These are phyloP conservation scores for Nicotiana tomentosiformis DNA, from an alignment of 257 asterid genomes.

Conservation along the genomic window DNA sequence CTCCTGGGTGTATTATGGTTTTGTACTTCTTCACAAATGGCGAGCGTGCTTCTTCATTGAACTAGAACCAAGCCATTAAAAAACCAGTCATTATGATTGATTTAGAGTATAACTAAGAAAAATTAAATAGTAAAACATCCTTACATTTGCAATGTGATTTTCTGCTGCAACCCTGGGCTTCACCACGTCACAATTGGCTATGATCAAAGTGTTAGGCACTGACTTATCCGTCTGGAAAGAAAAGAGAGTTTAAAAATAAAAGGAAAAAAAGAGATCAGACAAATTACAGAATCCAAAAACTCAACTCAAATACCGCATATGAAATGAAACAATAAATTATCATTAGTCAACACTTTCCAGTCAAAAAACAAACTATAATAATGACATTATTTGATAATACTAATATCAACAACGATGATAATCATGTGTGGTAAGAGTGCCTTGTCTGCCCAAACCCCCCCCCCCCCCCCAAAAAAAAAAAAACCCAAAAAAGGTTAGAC, in stretches of 20 bases:
- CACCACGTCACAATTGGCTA: slow-evolving; percentile 89
- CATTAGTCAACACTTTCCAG: neutral
- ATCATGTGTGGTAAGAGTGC: neutral
- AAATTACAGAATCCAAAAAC: neutral
- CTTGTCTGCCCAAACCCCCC: too few species aligned
- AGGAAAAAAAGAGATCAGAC: neutral
- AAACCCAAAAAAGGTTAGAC: too few species aligned
- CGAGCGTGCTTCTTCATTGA: slow-evolving; percentile 94
- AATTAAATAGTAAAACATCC: neutral
- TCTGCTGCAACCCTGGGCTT: slow-evolving; percentile 95
- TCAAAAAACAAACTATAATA: neutral
- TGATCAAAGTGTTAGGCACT: slow-evolving; percentile 89
- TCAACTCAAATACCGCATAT: neutral
- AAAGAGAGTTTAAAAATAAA: neutral
- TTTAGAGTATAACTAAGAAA: neutral
- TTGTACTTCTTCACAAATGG: slow-evolving; percentile 94
- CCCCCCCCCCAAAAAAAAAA: neutral
- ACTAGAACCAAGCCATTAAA: slow-evolving; percentile 39
- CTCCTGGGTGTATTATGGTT: slow-evolving; percentile 97
- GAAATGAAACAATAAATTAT: neutral
- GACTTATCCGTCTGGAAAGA: slow-evolving; percentile 73
- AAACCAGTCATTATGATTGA: neutral
- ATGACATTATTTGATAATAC: neutral
- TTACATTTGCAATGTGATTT: slow-evolving; percentile 77
- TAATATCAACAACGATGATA: neutral